Conservation (phyloP, 352 stramenopile species). For the Blastocystis sp. region DNA sequence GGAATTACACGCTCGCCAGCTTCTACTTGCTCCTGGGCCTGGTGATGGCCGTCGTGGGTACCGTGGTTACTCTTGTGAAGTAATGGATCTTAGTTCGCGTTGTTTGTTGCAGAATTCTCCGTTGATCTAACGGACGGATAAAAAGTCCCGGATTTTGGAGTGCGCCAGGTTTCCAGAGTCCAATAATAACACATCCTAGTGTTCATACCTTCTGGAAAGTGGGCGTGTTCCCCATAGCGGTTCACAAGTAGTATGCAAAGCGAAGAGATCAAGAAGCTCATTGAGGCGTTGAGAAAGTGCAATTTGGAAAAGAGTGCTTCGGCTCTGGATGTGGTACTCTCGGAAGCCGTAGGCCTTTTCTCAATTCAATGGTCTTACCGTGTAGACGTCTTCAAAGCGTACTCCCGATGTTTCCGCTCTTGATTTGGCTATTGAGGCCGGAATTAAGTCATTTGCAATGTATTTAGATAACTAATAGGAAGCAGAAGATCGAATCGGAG, state of each 20-base stretch:
- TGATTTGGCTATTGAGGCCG: constrained; percentile 30
- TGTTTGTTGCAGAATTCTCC: constrained; percentile 8
- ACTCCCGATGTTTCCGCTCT: background rate
- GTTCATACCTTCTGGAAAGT: background rate
- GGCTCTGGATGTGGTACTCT: constrained; percentile 3
- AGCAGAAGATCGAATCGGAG: constrained; percentile 10
- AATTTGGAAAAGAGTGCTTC: background rate
- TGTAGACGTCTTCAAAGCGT: constrained; percentile 20
- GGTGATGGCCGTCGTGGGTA: constrained; percentile 47
- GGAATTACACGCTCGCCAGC: background rate
- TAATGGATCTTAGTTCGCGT: background rate
- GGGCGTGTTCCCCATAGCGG: no score
- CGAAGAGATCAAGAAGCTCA: constrained; percentile 28
- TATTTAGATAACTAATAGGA: constrained; percentile 7
- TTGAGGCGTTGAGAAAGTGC: constrained; percentile 9
- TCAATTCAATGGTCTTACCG: background rate
- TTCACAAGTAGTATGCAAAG: constrained; percentile 6
- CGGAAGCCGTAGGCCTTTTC: background rate
- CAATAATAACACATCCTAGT: background rate
- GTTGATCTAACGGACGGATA: no score
- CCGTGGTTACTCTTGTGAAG: constrained; percentile 20
- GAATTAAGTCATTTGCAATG: constrained; percentile 2
- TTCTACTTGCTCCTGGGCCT: constrained; percentile 12
- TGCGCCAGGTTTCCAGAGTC: background rate
- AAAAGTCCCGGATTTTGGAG: no score